These are phyloP conservation scores for Phialocephala sp. DNA, from an alignment of 2,329 filamentous ascomycete genomes.

Conservation along the genomic window DNA sequence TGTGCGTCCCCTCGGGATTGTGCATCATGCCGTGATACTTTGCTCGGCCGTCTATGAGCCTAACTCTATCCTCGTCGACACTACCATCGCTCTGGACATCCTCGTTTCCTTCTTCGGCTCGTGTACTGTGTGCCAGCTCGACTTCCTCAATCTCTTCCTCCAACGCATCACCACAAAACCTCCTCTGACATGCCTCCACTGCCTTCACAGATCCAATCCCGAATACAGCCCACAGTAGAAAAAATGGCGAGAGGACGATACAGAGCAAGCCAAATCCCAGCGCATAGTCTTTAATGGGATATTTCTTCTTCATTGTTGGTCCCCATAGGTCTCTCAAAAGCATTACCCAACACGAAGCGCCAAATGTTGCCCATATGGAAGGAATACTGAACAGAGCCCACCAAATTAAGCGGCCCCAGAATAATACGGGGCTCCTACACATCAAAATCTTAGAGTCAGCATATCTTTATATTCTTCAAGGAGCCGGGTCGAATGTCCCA, in stretches of 20 bases:
- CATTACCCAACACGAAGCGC: constrained; percentile 20
- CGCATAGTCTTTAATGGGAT: constrained; percentile 13
- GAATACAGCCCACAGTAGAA: constrained; percentile 9
- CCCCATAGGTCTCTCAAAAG: constrained; percentile 25
- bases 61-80: neutral
- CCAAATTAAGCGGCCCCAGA: constrained; percentile 8
- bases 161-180: constrained; percentile 26
- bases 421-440: constrained; percentile 1
- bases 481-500: neutral
- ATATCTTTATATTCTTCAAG: neutral
- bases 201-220: constrained; percentile 11
- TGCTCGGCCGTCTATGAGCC: neutral
- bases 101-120: neutral
- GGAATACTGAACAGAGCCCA: constrained; percentile 17
- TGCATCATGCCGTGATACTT: neutral
- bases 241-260: constrained; percentile 10
- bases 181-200: constrained; percentile 24
- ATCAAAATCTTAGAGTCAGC: neutral
- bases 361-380: constrained; percentile 10
- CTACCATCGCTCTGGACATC: neutral
- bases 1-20: neutral
- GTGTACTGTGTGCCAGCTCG: constrained; percentile 9
- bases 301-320: constrained; percentile 16
- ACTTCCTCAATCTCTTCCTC: constrained; percentile 23
- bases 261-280: constrained; percentile 12